These are phyloP conservation scores for Lepidium africanum DNA, from an alignment of 345 rosid genomes.

Conservation along the genomic window DNA sequence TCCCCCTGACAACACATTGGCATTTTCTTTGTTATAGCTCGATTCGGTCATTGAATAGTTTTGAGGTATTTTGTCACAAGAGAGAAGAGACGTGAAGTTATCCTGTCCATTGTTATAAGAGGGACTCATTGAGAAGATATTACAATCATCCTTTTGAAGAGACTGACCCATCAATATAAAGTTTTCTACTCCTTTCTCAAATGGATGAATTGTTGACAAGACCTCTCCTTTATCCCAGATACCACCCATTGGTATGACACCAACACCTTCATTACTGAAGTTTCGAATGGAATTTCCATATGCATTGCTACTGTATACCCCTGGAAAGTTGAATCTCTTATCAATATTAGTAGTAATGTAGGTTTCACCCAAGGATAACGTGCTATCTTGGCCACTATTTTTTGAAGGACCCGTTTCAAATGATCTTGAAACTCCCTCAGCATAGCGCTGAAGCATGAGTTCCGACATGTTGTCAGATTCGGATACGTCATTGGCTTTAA, in stretches of 20 bases:
- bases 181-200: constrained; percentile 32
- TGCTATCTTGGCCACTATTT: not conserved
- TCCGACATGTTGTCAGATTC: constrained; percentile 31
- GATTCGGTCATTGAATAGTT: not conserved
- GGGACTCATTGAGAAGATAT: constrained; percentile 41
- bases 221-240: constrained; percentile 31
- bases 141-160: constrained; percentile 35
- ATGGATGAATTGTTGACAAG: constrained; percentile 29
- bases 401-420: constrained; percentile 2
- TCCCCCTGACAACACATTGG: constrained; percentile 6
- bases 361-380: not conserved
- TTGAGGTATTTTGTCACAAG: constrained; percentile 11
- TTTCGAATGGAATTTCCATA: constrained; percentile 32
- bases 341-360: not conserved
- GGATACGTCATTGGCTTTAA: constrained; percentile 46
- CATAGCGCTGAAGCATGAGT: constrained; percentile 19
- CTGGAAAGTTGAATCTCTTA: constrained; percentile 7
- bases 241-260: constrained; percentile 41
- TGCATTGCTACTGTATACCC: constrained; percentile 14
- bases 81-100: not conserved
- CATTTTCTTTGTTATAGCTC: not conserved
- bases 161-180: constrained; percentile 28
- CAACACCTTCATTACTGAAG: constrained; percentile 31
- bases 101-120: constrained; percentile 43
- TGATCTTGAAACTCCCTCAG: not conserved